Evolutionary conservation across 768 basidiomycete species (phyloP).

Genomic region (Pholiota conissans): DNA sequence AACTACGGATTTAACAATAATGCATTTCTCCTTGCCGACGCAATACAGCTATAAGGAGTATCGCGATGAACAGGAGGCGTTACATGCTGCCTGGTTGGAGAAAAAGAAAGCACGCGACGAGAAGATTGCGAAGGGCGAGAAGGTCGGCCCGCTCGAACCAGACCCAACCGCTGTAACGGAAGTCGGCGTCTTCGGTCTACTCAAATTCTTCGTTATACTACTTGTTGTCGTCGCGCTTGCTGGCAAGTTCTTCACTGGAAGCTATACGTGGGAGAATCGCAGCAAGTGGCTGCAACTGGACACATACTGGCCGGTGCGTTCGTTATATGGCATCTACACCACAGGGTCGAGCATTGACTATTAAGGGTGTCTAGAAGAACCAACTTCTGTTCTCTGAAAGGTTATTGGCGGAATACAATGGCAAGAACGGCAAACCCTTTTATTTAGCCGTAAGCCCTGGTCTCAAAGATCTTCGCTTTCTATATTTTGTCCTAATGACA

Average conservation of each 20-base stretch:
- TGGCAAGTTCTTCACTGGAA: slow-evolving; percentile 87
- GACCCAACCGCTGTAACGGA: slow-evolving; percentile 74
- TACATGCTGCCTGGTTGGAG: slow-evolving; percentile 65
- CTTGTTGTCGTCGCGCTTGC: slow-evolving; percentile 55
- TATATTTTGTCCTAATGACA: slow-evolving; percentile 16
- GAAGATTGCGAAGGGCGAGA: slow-evolving; percentile 72
- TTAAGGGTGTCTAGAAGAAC: slow-evolving; percentile 37
- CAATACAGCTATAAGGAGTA: slow-evolving; percentile 63
- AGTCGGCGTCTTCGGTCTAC: slow-evolving; percentile 60
- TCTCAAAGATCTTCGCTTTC: slow-evolving; percentile 9
- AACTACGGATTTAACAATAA: background rate
- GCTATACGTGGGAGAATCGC: slow-evolving; percentile 81
- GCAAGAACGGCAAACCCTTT: slow-evolving; percentile 63
- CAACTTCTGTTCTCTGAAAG: slow-evolving; percentile 76
- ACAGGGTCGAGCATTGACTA: background rate
- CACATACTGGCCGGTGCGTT: slow-evolving; percentile 63
- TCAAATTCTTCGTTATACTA: slow-evolving; percentile 67
- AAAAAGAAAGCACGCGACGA: slow-evolving; percentile 71
- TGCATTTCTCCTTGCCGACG: slow-evolving; percentile 10
- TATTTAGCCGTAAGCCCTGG: slow-evolving; percentile 74
- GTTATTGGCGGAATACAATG: slow-evolving; percentile 68
- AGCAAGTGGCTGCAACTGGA: slow-evolving; percentile 60
- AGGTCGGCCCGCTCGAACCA: slow-evolving; percentile 67
- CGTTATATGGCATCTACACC: background rate
- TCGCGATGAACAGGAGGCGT: slow-evolving; percentile 56